Base-by-base conservation (phyloP, 2,329 filamentous ascomycete genomes). In the Sclerotinia trifoliorum region DNA sequence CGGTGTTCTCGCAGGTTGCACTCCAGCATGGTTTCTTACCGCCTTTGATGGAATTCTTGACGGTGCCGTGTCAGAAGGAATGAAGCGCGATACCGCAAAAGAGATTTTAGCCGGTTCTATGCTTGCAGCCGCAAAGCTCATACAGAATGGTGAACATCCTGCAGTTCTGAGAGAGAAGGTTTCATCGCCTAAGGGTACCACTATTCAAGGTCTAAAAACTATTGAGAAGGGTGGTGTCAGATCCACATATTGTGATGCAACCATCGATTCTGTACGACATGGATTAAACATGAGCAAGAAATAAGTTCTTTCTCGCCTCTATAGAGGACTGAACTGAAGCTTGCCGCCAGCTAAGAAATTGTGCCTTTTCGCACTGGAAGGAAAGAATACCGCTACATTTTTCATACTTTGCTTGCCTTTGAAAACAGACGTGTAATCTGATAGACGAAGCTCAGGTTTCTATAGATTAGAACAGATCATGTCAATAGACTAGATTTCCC, bases 91-190 rank as follows among this genome's bases (percentile, higher is more conserved):
- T 6, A 61, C 51, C 1, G 65, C 65, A 26, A 52, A 44, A 17
- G 57, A 67, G 19, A 67, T 67, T 54, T 24, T 67, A 39, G 65
- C 65, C 19, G 57, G 60, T 17, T 67, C 65, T 48, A 67, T 67
- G 65, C 65, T 67, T 11, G 65, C 57, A 29, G 60, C 65, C 0
- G 65, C 65, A 48, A 67, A 67, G 48, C 24, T 67, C 15, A 63
- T 67, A 24, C 65, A 67, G 26, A 67, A 61, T 55, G 65, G 65
- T n/a, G 65, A 67, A 54, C 65, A 67, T 24, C 65, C 65, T 63
- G 65, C 65, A 15, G 60, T 67, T 39, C 13, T 67, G 17, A 48
- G 65, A 46, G 65, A 67, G 21, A 67, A 67, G 49, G 42, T 67
- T 10, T 67, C 65, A 26, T 67, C 65, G 7, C 65, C 65, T 13